Evolutionary conservation across 2,329 filamentous ascomycete genomes (phyloP), one percentile per base, ranked within the genome.

Genomic region (Phoma sp.): DNA sequence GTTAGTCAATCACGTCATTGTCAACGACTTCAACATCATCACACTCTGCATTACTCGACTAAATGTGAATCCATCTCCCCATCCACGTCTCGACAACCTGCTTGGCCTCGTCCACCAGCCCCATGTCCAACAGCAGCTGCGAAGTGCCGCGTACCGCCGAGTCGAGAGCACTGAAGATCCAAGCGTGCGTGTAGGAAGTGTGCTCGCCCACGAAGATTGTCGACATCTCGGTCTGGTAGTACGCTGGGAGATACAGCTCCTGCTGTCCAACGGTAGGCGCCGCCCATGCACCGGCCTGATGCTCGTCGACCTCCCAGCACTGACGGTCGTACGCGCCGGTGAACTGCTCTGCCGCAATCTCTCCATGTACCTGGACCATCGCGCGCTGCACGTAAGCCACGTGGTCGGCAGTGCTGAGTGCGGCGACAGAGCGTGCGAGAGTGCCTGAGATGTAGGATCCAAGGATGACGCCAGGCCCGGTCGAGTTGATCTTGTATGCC

Each of bases 81-180:
- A 89, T 88, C 87, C 87, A 90, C 57, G 84, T 84, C 29, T 85
- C 77, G 1, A 84, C 83, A 17, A 87, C 77, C 31, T 79, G 73
- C 75, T 90, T 90, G 0, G 87, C 88, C 74, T 90, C 88, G 68
- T 90, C 88, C 0, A 90, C 86, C 39, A 90, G 70, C 0, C 88
- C 88, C 66, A 89, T 74, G 72, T 83, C 82, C 17, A 89, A 75
- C 70, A 90, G 73, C 57, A 90, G 62, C 73, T 91, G 86, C 4
- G 85, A 80, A 0, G 85, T 84, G 0, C 88, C 86, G 1, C 88
- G 78, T 1, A 90, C 84, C 0, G 85, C 87, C 10, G 84, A 88
- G 67, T 91, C 88, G 4, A 91, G 75, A 1, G 88, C 88, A 2
- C 82, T 85, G 29, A 83, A 82, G 44, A 89, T 88, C 87, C 87